These are phyloP conservation scores for Galeopsis tetrahit DNA, from an alignment of 257 asterid genomes.

Conservation along the genomic window DNA sequence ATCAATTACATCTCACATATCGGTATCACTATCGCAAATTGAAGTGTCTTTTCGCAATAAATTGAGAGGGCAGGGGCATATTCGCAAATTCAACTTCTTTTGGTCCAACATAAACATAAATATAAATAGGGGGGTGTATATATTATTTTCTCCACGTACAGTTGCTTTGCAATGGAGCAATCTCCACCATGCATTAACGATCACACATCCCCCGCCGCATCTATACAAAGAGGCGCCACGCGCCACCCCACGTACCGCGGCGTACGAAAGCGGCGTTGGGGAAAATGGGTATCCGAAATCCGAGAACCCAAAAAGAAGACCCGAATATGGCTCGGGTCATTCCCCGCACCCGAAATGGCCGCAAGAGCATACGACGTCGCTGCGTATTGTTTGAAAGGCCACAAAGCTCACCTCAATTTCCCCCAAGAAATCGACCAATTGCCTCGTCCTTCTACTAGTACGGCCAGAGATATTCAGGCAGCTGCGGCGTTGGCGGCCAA, in stretches of 20 bases:
- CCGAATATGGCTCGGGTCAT: constrained; percentile 75
- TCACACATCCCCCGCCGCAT: neutral
- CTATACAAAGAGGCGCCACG: constrained; percentile 21
- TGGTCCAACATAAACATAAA: neutral
- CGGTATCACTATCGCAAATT: constrained; percentile 1
- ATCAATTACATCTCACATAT: neutral
- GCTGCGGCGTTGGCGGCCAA: constrained; percentile 68
- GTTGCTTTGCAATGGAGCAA: constrained; percentile 42
- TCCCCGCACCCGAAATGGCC: constrained; percentile 68
- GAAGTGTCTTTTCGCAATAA: neutral
- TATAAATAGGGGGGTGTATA: neutral
- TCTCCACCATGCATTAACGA: constrained; percentile 44
- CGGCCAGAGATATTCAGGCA: constrained; percentile 60
- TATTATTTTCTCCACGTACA: neutral
- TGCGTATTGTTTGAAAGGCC: constrained; percentile 57
- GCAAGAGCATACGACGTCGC: constrained; percentile 80
- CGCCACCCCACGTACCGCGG: constrained; percentile 65
- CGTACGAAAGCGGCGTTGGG: constrained; percentile 66
- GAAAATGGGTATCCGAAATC: constrained; percentile 78
- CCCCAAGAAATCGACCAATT: constrained; percentile 43
- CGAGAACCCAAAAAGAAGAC: constrained; percentile 63
- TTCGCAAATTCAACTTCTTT: constrained; percentile 14
- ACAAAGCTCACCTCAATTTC: constrained; percentile 56
- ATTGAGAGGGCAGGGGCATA: constrained; percentile 8
- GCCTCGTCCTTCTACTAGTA: constrained; percentile 50